Conservation (phyloP, 1,284 basidiomycete genomes). For the Sphagnurus paluster region DNA sequence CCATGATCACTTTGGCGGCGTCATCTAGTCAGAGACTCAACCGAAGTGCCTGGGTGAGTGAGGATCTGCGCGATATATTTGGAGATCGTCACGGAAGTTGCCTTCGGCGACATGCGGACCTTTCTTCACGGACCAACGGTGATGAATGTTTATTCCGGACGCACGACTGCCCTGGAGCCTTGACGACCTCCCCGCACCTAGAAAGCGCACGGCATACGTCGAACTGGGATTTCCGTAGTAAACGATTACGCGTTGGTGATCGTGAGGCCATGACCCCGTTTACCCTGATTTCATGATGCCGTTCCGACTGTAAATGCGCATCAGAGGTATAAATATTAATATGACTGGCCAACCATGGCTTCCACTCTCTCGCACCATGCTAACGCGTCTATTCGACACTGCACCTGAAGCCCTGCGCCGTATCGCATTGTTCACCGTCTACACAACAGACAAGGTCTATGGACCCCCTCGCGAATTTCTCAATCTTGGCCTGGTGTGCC, state of each 20-base stretch:
- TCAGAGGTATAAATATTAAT: conserved; percentile 16
- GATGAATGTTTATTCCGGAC: background rate
- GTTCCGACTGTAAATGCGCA: conserved; percentile 10
- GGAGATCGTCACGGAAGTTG: conserved; percentile 5
- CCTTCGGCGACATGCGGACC: conserved; percentile 6
- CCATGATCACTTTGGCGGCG: background rate
- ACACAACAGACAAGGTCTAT: conserved; percentile 21
- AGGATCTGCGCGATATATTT: background rate
- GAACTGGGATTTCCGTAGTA: conserved; percentile 3
- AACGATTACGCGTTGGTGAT: conserved; percentile 3
- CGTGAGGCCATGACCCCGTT: conserved; percentile 11
- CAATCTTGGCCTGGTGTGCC: conserved; percentile 33
- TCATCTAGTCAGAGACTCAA: background rate
- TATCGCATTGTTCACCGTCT: conserved; percentile 31
- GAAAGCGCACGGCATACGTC: background rate
- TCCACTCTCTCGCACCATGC: conserved; percentile 24
- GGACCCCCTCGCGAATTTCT: conserved; percentile 33
- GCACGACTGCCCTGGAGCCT: conserved; percentile 8
- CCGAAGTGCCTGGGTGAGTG: background rate
- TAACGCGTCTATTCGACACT: conserved; percentile 27
- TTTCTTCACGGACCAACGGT: background rate
- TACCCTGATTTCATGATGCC: conserved; percentile 10
- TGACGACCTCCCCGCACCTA: conserved; percentile 3
- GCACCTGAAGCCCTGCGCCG: conserved; percentile 35
- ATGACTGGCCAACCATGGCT: background rate